Percentiles rank a stretch among this genome's conserved stretches.
Evolutionary conservation across 2,329 filamentous ascomycete genomes (phyloP).

Genomic region (Cryphonectria naterciae): DNA sequence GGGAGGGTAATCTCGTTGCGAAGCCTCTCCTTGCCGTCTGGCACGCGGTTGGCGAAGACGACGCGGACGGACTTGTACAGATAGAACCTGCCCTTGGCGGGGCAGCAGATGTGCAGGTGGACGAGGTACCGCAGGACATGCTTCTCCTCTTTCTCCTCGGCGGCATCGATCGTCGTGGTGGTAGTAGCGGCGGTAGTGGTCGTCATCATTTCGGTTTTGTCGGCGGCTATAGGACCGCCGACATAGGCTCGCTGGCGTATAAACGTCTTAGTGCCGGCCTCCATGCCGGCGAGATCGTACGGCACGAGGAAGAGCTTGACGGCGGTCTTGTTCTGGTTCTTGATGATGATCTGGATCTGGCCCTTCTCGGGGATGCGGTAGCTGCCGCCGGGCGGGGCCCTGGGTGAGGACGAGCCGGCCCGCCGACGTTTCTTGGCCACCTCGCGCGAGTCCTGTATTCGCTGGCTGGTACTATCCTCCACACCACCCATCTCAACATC

Average conservation of each 20-base stretch:
- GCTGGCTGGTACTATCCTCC: background rate
- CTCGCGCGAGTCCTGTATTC: conserved; percentile 3
- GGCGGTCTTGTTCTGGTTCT: conserved; percentile 97
- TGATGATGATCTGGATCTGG: conserved; percentile 94
- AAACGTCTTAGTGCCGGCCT: conserved; percentile 92
- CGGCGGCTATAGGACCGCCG: conserved; percentile 74
- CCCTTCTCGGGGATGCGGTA: conserved; percentile 94
- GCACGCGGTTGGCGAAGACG: conserved; percentile 94
- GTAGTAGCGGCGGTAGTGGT: background rate
- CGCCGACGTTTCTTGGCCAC: conserved; percentile 37
- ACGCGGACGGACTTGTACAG: conserved; percentile 91
- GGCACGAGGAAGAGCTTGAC: conserved; percentile 95
- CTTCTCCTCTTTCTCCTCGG: conserved; percentile 47
- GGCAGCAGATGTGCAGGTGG: conserved; percentile 91
- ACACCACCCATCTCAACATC: conserved; percentile 34
- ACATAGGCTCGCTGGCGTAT: conserved; percentile 91
- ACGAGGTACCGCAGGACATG: conserved; percentile 87
- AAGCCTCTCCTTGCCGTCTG: conserved; percentile 91
- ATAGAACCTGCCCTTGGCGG: conserved; percentile 80
- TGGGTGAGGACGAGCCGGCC: conserved; percentile 52
- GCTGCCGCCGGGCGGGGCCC: conserved; percentile 79
- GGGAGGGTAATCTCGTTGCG: conserved; percentile 88
- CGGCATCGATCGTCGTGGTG: background rate
- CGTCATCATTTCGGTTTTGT: background rate
- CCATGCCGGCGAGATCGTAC: conserved; percentile 91